phyloP scores from a whole-genome alignment of 1,139 yeast genomes.

The Petasospora fabianii region DNA sequence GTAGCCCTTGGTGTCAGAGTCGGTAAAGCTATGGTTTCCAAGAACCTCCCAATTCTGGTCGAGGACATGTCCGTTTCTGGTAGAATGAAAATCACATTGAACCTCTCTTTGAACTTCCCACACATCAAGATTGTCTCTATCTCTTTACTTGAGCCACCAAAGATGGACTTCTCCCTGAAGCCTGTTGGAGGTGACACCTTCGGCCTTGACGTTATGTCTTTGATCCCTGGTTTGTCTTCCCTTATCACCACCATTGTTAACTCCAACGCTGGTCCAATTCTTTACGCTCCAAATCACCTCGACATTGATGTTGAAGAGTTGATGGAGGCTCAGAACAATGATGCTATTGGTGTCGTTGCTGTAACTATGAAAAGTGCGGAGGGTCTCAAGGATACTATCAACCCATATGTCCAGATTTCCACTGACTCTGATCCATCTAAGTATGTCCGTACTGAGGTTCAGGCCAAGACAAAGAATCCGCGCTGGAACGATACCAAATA shows the following conservation, averaged over 20 bases:
- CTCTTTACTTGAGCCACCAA: constrained; percentile 73
- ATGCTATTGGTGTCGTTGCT: constrained; percentile 65
- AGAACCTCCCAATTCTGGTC: constrained; percentile 69
- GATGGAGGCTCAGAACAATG: constrained; percentile 58
- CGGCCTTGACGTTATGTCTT: constrained; percentile 79
- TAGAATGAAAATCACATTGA: constrained; percentile 61
- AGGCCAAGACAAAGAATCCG: constrained; percentile 53
- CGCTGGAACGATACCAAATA: constrained; percentile 63
- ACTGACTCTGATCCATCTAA: constrained; percentile 43
- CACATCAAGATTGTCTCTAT: constrained; percentile 68
- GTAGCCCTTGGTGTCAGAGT: constrained; percentile 75
- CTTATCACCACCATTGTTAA: constrained; percentile 69
- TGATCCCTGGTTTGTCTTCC: constrained; percentile 74
- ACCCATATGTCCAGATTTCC: constrained; percentile 55
- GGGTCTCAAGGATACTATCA: constrained; percentile 47
- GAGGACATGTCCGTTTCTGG: constrained; percentile 78
- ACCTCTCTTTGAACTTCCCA: constrained; percentile 63
- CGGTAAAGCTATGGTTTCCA: constrained; percentile 74
- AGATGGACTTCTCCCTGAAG: constrained; percentile 71
- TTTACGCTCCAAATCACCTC: constrained; percentile 78
- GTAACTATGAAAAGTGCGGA: constrained; percentile 55
- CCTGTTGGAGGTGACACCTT: constrained; percentile 88
- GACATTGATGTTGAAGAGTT: constrained; percentile 72
- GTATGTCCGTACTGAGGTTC: constrained; percentile 52
- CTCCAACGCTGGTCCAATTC: constrained; percentile 66